Base-by-base conservation (phyloP, 805 yeast genomes). In the Kurtzmaniella cleridarum region DNA sequence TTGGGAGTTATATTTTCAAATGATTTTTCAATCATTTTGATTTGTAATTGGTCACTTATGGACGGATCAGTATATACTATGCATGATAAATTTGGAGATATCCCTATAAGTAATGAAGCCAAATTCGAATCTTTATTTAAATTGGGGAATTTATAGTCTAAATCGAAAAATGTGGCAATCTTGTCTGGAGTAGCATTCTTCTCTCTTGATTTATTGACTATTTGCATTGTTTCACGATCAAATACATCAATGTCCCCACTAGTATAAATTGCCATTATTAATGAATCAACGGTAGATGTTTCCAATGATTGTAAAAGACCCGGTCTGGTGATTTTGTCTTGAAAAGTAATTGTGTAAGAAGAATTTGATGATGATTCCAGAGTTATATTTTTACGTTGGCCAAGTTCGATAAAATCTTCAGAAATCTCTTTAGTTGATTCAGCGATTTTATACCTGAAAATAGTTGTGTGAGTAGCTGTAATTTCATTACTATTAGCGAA, bases 41-140 rank as follows among this genome's bases (percentile, higher is more conserved):
- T 39, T 26, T 37, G 41, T 18, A 60, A 46, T 17, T 53, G 42
- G 5, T 38, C 24, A 2, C 24, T 20, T 20, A 20, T 5, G 8
- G 24, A 5, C 8, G 24, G 32, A n/a, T 49, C 48, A 2, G 50
- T 38, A 42, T 61, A 64, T 2, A 54, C 66, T 5, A 64, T 34
- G 3, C 79, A 68, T 10, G 76, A 62, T 31, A 74, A 43, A 43
- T 73, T 74, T 2, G 84, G 82, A 2, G 84, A 76, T 3, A 78
- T 48, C 3, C 69, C 61, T 9, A 66, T 48, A 13, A 62, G 48
- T 13, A 62, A 51, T 1, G 41, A 44, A 14, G 15, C 32, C 6
- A 75, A 69, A 13, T 41, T 36, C 4, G 38, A 37, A 3, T 37
- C 30, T 3, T 46, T 14, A 10, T 23, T 43, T 10, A 66, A 56